Base-by-base conservation (phyloP, 345 rosid species). In the Gossypium raimondii region DNA sequence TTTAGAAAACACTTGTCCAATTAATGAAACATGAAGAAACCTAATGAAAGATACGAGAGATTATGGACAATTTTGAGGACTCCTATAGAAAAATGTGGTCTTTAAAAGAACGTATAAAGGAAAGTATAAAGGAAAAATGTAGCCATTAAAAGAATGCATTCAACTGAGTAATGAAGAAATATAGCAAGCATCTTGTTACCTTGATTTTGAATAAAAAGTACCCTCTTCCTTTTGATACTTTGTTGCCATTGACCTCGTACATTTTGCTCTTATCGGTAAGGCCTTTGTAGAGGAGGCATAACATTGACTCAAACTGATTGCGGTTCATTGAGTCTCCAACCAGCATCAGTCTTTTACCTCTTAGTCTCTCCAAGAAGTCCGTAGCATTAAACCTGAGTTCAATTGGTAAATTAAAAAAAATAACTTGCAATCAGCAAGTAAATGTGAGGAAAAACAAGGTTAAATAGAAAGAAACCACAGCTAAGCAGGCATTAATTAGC, bases 311-410 rank as follows among this genome's bases (percentile, higher is more conserved):
- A 72, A 91, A 92, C 84, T 91, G 95, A 83, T 94, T 94, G 29
- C 97, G 88, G 73, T 92, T 94, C 97, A 94, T 86, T 60, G 98
- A 94, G 73, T 94, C 98, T 52, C 98, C 98, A 78, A 94, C 92
- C 78, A 94, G 82, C 93, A 91, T 83, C 78, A 92, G 80, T 77
- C 84, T 87, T 81, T 95, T 92, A 67, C 97, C 96, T 79, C 92
- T 79, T 60, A 95, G 79, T 78, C 89, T 91, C 82, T 68, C 86
- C 90, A 95, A 88, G 84, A 92, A 91, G 87, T 95, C 96, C 81
- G 96, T 84, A 63, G 94, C 97, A 85, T 95, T 95, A 79, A 95
- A 92, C 97, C 98, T 92, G 60, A 56, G 13, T 56, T 20, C 11
- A 4, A 18, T 56, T 56, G 27, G 60, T 10, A 9, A 56, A 34